Evolutionary conservation across 2,329 filamentous ascomycete genomes (phyloP), one percentile per base, ranked within the genome.

Genomic region (Pyricularia grisea): DNA sequence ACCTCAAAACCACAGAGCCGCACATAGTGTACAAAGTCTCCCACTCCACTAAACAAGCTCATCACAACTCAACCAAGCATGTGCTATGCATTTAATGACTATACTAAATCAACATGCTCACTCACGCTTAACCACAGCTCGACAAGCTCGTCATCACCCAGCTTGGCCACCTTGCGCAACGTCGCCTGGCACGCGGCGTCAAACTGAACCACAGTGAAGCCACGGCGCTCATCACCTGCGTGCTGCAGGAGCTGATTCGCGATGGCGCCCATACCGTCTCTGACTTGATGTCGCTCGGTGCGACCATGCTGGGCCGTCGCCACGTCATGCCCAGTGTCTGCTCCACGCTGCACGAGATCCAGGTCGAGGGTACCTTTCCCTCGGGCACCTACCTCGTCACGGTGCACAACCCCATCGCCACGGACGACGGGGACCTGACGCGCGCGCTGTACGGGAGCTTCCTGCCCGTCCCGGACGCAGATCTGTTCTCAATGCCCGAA

Each of bases 121-220:
- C 58, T 61, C 58, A 61, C 25, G 27, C 23, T 60, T 58, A 25
- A 42, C 10, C 11, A 68, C 73, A 98, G 94, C 86, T 98, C 76
- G 94, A 98, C 85, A 98, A 98, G 88, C 92, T 98, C 80, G 87
- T 91, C 78, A 94, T 97, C 77, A 92, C 93, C 68, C 93, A 97
- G 80, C 83, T 97, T 71, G 94, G 94, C 74, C 86, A 91, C 73
- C 86, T 97, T 66, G 94, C 94, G 68, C 94, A 98, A 82, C 87
- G 90, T 72, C 88, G 94, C 70, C 88, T 98, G 73, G 94, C 94
- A 36, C 85, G 94, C 75, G 94, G 94, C 67, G 89, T 97, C 68
- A 91, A 90, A 77, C 83, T 98, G 74, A 98, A 98, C 77, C 93
- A 97, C 81, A 85, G 91, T 36, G 94, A 98, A 83, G 93, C 94